A percentile compares a stretch with the other conserved stretches of the same genome.
Evolutionary conservation across 2,329 filamentous ascomycete genomes (phyloP).

Genomic region (Talaromyces sp.): DNA sequence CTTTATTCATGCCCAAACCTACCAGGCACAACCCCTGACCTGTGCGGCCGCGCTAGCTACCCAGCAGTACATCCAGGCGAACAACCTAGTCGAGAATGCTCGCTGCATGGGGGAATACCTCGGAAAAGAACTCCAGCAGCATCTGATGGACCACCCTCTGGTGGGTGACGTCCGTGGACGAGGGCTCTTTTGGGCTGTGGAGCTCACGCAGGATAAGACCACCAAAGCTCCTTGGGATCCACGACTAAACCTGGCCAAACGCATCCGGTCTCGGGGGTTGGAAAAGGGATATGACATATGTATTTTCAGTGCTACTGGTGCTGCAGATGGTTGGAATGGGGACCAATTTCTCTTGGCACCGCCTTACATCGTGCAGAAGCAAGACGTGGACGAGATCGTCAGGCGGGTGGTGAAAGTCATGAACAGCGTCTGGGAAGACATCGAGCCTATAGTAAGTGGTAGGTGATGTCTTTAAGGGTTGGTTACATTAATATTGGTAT

Average conservation of each 20-base stretch:
- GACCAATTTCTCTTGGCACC: slow-evolving; percentile 44
- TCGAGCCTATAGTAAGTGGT: background rate
- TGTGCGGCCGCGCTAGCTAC: slow-evolving; percentile 58
- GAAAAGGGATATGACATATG: slow-evolving; percentile 56
- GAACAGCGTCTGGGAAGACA: background rate
- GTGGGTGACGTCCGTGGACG: slow-evolving; percentile 40
- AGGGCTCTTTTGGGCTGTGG: slow-evolving; percentile 1
- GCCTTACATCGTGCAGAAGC: slow-evolving; percentile 14
- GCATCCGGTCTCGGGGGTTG: slow-evolving; percentile 4
- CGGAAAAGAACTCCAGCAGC: background rate
- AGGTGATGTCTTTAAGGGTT: background rate
- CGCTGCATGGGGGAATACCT: background rate
- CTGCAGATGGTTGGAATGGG: slow-evolving; percentile 53
- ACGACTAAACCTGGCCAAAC: background rate
- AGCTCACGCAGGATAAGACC: background rate
- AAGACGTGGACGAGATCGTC: background rate
- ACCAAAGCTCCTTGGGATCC: background rate
- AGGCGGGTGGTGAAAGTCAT: background rate
- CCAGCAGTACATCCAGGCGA: slow-evolving; percentile 36
- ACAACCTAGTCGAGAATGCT: slow-evolving; percentile 34
- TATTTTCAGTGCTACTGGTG: slow-evolving; percentile 52
- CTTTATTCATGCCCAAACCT: slow-evolving; percentile 58
- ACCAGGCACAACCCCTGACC: slow-evolving; percentile 55
- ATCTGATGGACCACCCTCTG: slow-evolving; percentile 41
- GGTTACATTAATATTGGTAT: background rate